These are phyloP conservation scores for Fusarium sp. DNA, from an alignment of 2,329 filamentous ascomycete species.

Conservation along the genomic window DNA sequence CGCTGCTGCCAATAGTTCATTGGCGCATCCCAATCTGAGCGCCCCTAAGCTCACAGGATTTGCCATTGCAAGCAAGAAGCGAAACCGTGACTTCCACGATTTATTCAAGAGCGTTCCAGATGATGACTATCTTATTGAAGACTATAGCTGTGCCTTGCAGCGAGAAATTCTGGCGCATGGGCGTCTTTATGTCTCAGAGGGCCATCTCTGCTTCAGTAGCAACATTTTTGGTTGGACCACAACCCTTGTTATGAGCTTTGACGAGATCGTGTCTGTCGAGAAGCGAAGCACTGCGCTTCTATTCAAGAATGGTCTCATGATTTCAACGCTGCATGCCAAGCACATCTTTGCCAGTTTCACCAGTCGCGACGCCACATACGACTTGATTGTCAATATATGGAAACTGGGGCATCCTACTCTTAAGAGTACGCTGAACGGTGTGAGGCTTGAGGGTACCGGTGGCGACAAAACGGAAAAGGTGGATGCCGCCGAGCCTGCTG, in stretches of 20 bases:
- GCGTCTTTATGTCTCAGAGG: conserved; percentile 94
- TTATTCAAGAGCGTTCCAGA: conserved; percentile 97
- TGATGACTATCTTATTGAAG: conserved; percentile 97
- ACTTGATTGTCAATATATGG: conserved; percentile 98
- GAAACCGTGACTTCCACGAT: conserved; percentile 93
- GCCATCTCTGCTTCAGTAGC: conserved; percentile 97
- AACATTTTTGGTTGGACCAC: conserved; percentile 99
- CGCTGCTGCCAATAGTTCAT: conserved; percentile 73
- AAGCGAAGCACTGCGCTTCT: conserved; percentile 95
- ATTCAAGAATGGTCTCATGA: conserved; percentile 97
- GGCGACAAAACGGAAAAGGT: conserved; percentile 93
- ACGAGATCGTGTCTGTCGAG: conserved; percentile 96
- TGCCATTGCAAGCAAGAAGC: conserved; percentile 93
- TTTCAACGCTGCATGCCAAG: conserved; percentile 93
- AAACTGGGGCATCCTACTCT: conserved; percentile 94
- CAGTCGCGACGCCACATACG: conserved; percentile 94
- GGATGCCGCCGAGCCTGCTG: conserved; percentile 60
- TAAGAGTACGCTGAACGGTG: conserved; percentile 90
- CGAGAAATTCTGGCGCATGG: conserved; percentile 95
- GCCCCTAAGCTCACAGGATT: conserved; percentile 90
- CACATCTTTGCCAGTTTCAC: conserved; percentile 97
- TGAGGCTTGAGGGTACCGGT: conserved; percentile 80
- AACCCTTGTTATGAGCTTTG: conserved; percentile 96
- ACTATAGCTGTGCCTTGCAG: conserved; percentile 96
- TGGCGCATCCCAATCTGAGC: conserved; percentile 72